Evolutionary conservation across 192 early-diverging fungal genomes (phyloP), one percentile per base, ranked within the genome.

Genomic region (Powellomyces hirtus): DNA sequence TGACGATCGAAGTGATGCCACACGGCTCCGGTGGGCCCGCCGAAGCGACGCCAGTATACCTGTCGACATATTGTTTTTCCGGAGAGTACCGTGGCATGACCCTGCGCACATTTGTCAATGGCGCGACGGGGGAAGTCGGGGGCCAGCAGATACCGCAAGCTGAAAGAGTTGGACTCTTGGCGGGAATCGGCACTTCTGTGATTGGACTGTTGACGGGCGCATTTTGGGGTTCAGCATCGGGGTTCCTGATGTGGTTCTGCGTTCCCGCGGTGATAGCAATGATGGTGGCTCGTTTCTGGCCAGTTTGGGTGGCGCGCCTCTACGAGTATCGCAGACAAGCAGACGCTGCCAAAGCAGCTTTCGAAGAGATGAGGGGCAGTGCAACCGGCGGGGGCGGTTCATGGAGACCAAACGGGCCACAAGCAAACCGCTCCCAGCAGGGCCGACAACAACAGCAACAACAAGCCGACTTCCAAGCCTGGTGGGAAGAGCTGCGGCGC

Each of bases 101-200:
- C 11, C 40, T 69, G 20, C 36, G 42, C 4, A 69, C 67, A 44
- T 69, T 69, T 49, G 67, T 69, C 57, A 69, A 69, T 61, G 67
- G 37, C 14, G n/a, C 55, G 18, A 69, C 57, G 16, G 67, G 67
- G 13, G 38, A 59, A 29, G 35, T 34, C 14, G 67, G 67, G 11
- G 67, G 67, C 1, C 57, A 69, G 35, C 16, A 13, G 4, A 44
- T 69, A n/a, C 58, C 57, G 24, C 29, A 45, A n/a, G 44, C 67
- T 8, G n/a, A 18, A 33, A 35, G 57, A 11, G 58, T 60, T 44
- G 67, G 57, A 0, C 27, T 69, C 0, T 16, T 59, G 14, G 67
- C 46, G 4, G 67, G 57, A 6, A 38, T 27, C 3, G 67, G 14
- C 14, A 16, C 56, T 11, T 24, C 31, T 3, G 24, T 59, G 7